Evolutionary conservation across 495 filamentous ascomycete genomes (phyloP).

Genomic region (Trichoderma erinaceum): DNA sequence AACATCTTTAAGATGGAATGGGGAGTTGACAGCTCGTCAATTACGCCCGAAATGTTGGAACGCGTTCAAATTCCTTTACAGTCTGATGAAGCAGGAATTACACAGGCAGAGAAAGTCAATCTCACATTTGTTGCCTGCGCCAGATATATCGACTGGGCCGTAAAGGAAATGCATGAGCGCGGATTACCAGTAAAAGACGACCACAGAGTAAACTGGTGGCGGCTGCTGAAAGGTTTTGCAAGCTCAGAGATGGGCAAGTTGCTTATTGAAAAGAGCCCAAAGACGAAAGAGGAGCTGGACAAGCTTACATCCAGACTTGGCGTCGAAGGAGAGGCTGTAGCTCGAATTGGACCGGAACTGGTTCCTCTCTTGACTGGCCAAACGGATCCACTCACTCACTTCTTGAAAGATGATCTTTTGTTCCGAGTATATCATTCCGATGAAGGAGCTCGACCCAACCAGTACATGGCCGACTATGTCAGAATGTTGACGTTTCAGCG

Average conservation of each 20-base stretch:
- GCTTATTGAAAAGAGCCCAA: neutral
- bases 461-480: constrained; percentile 21
- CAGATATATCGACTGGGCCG: constrained; percentile 15
- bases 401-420: constrained; percentile 19
- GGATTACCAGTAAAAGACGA: constrained; percentile 24
- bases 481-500: constrained; percentile 25
- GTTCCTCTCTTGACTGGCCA: constrained; percentile 15
- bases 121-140: constrained; percentile 6
- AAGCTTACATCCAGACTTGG: constrained; percentile 8
- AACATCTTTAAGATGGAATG: constrained; percentile 5
- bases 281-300: constrained; percentile 4
- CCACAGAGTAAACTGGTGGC: constrained; percentile 13
- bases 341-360: constrained; percentile 15
- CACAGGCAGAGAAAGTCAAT: constrained; percentile 1
- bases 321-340: constrained; percentile 18
- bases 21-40: neutral
- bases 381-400: constrained; percentile 15
- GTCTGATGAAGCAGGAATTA: neutral
- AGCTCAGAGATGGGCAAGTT: constrained; percentile 11
- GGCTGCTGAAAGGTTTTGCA: neutral
- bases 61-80: constrained; percentile 7
- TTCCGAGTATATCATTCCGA: constrained; percentile 16
- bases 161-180: constrained; percentile 64
- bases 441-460: constrained; percentile 18
- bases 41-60: constrained; percentile 15